phyloP scores from a whole-genome alignment of 2,329 filamentous ascomycete species.

The Penicillium freii region DNA sequence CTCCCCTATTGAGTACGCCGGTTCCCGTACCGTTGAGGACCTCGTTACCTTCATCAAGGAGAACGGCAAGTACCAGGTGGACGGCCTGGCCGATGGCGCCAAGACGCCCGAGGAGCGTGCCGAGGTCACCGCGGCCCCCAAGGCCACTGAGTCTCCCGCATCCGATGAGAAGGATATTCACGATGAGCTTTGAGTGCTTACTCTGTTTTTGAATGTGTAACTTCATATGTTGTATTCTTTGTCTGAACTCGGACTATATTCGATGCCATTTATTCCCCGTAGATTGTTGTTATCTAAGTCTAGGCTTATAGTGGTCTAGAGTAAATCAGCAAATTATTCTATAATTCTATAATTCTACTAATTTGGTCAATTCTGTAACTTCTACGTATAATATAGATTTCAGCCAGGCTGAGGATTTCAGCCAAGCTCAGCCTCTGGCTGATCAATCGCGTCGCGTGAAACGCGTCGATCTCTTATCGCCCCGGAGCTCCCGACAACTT shows the following conservation, averaged over 20 bases:
- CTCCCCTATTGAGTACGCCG: conserved; percentile 79
- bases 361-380: not conserved
- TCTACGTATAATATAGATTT: not conserved
- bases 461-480: conserved; percentile 15
- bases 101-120: conserved; percentile 53
- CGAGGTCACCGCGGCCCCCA: conserved; percentile 24
- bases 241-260: conserved; percentile 14
- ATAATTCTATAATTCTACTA: not conserved
- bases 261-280: not conserved
- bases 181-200: conserved; percentile 40
- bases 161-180: conserved; percentile 32
- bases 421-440: not conserved
- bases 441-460: conserved; percentile 15
- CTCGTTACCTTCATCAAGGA: conserved; percentile 89
- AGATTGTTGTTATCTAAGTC: not conserved
- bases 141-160: conserved; percentile 23
- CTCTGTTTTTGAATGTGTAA: conserved; percentile 6
- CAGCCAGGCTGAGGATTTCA: not conserved
- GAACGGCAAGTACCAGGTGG: conserved; percentile 85
- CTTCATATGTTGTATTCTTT: conserved; percentile 18
- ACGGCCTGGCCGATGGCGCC: conserved; percentile 58
- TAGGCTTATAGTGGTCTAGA: not conserved
- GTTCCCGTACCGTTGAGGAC: conserved; percentile 85
- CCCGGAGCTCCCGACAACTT: not conserved
- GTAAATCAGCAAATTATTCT: not conserved